Base-by-base conservation (phyloP, 371 early-diverging fungal genomes). In the Rhizopus sp. region DNA sequence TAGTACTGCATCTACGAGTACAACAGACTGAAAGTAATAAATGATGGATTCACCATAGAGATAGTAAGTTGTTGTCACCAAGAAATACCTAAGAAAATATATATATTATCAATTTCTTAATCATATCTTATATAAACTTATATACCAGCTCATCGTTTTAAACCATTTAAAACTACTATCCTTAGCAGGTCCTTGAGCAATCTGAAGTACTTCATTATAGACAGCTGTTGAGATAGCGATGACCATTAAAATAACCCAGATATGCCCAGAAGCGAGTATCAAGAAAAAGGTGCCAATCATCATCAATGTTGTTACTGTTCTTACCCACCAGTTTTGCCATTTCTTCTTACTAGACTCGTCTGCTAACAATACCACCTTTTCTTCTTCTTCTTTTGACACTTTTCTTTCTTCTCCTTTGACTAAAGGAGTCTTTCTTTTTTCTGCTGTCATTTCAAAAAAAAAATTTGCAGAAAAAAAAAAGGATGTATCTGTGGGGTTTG, bases 31-130 rank as follows among this genome's bases (percentile, higher is more conserved):
- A 73, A 90, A 96, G 65, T 91, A 89, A 60, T 91, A 88, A 60
- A 95, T 93, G 60, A 95, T 80, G 51, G 92, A 91, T 77, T 95
- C 94, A 42, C 97, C 97, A 62, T 95, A 97, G 42, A 97, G 80
- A 57, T 89, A 97, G 70, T 95, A 97, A 66, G 93, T 91, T 34
- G 94, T 93, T 56, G 89, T 84, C 44, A 88, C 73, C 53, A 98
- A 75, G 57, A 90, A 92, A 70, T 92, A 93, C 87, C 86, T 83
- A 54, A 16, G 41, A 4, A n/a, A 1, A 29, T 34, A 17, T 1
- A 29, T 34, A 17, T 1, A 3, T 10, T 7, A 17, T 29, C 30
- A 37, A 33, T 32, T 34, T 17, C 10, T 10, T n/a, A 31, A 30
- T 29, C 13, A 9, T 47, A 16, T 35, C 16, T 37, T 35, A 34